A percentile compares a stretch with the other conserved stretches of the same genome.
Conservation (phyloP, 768 basidiomycete genomes). For the Pleurotus ostreatus region DNA sequence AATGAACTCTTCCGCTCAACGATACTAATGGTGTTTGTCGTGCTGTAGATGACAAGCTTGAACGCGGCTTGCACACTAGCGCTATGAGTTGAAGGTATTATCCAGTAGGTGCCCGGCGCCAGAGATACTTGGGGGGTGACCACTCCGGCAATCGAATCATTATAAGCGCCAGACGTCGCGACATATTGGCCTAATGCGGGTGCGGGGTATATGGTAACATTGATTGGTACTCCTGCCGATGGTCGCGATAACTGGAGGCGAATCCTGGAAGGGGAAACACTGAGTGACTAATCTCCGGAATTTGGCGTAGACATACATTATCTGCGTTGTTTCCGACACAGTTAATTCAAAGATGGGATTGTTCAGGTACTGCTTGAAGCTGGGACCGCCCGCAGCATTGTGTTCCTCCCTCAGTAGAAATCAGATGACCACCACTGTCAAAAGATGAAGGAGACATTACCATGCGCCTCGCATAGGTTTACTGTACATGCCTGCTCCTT, state of each 20-base stretch:
- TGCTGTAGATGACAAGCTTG: constrained; percentile 58
- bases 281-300: not conserved
- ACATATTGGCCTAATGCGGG: constrained; percentile 36
- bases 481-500: constrained; percentile 89
- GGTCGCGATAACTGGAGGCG: constrained; percentile 60
- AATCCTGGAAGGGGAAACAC: constrained; percentile 40
- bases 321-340: constrained; percentile 44
- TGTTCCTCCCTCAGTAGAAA: constrained; percentile 35
- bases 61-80: constrained; percentile 55
- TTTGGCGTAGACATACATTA: constrained; percentile 43
- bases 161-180: constrained; percentile 76
- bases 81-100: constrained; percentile 73
- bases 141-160: constrained; percentile 72
- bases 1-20: constrained; percentile 3
- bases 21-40: constrained; percentile 16
- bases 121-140: constrained; percentile 49
- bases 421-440: not conserved
- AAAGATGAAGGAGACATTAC: constrained; percentile 34
- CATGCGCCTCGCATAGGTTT: constrained; percentile 70
- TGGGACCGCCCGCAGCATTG: constrained; percentile 68
- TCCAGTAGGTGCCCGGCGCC: constrained; percentile 61
- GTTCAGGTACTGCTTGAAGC: constrained; percentile 53
- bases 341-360: constrained; percentile 71
- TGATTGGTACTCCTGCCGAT: constrained; percentile 43
- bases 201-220: constrained; percentile 54